Evolutionary conservation across 768 basidiomycete species (phyloP).

Genomic region (Cystofilobasidium capitatum): DNA sequence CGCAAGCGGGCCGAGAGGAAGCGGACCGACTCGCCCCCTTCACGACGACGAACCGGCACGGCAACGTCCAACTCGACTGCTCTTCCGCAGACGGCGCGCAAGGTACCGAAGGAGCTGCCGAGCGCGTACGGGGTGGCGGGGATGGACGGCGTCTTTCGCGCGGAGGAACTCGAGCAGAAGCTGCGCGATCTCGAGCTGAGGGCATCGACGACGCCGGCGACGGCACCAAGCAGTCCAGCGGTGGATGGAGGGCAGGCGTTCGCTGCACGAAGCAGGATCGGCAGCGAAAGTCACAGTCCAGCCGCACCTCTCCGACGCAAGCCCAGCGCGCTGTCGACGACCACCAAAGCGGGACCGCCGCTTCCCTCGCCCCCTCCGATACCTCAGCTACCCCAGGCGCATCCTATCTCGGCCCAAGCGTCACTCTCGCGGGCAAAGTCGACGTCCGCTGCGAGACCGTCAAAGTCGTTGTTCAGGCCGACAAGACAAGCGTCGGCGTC

Average conservation of each 20-base stretch:
- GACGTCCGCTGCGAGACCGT: background rate
- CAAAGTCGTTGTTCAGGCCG: background rate
- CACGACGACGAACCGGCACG: background rate
- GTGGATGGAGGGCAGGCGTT: no score
- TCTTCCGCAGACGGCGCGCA: background rate
- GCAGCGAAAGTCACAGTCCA: no score
- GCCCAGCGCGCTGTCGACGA: no score
- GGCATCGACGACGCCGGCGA: no score
- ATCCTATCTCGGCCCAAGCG: no score
- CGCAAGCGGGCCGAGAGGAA: constrained; percentile 5
- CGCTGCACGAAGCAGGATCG: no score
- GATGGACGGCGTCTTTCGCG: constrained; percentile 17
- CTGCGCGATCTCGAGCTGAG: constrained; percentile 1
- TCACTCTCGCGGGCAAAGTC: background rate
- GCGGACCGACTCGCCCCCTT: background rate
- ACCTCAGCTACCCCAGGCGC: no score
- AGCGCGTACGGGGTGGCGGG: constrained; percentile 11
- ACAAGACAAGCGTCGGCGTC: background rate
- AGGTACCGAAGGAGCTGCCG: constrained; percentile 13
- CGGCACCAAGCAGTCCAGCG: no score
- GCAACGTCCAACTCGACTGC: constrained; percentile 1
- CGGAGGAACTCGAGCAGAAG: constrained; percentile 24
- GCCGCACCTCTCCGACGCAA: no score
- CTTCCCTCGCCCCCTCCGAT: no score
- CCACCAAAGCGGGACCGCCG: no score